Evolutionary conservation across 129 eudicot genomes (phyloP).

Genomic region (Artemisia argyi): DNA sequence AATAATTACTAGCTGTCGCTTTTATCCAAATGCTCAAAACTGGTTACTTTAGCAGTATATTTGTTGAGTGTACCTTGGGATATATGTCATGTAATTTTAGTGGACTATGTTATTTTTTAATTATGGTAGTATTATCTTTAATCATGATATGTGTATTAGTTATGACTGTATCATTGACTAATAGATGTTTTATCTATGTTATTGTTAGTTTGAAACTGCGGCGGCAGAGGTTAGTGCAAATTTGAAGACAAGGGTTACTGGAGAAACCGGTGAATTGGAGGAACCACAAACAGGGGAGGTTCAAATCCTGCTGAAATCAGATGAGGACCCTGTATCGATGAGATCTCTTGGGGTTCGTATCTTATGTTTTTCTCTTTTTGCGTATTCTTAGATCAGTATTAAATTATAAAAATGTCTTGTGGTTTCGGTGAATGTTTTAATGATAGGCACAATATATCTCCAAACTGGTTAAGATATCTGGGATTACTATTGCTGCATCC

Average conservation of each 20-base stretch:
- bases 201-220: slow-evolving; percentile 82
- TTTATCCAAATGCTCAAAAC: no score
- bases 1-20: no score
- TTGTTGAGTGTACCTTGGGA: no score
- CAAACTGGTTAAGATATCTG: slow-evolving; percentile 86
- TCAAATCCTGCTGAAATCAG: slow-evolving; percentile 77
- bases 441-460: slow-evolving; percentile 90
- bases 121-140: no score
- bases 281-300: slow-evolving; percentile 95
- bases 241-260: slow-evolving; percentile 82
- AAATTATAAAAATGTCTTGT: background rate
- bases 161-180: background rate
- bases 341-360: slow-evolving; percentile 81
- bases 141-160: background rate
- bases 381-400: background rate
- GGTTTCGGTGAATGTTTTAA: background rate
- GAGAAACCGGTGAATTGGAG: slow-evolving; percentile 91
- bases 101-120: no score
- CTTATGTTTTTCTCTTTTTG: background rate
- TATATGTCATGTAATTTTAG: no score
- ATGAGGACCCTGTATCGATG: slow-evolving; percentile 84
- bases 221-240: slow-evolving; percentile 82
- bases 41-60: no score
- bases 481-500: slow-evolving; percentile 95
- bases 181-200: background rate